Evolutionary conservation across 805 yeast genomes (phyloP), one percentile per base, ranked within the genome.

Genomic region (Diddensiella caesifluorescens): DNA sequence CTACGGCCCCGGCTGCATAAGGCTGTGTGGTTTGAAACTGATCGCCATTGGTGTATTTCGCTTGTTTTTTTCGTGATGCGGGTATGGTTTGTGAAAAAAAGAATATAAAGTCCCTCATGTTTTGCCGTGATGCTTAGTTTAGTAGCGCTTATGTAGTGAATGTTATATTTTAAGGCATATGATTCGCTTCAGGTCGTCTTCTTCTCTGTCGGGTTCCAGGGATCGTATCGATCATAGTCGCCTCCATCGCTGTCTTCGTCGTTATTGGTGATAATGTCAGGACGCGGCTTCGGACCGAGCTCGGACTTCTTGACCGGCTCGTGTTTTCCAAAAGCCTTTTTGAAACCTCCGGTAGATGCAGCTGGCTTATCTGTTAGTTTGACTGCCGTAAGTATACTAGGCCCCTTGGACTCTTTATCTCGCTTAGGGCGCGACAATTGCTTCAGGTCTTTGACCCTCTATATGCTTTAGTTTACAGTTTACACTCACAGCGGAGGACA

Each of bases 1-100:
- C 57, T 21, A 20, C 22, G n/a, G 39, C 41, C n/a, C n/a, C n/a
- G n/a, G n/a, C 12, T 25, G 28, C 12, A 10, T n/a, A n/a, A n/a
- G n/a, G n/a, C n/a, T n/a, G n/a, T n/a, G n/a, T n/a, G n/a, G n/a
- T n/a, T n/a, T n/a, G n/a, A n/a, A 9, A 12, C 12, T 25, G 9
- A 25, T 25, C 27, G 9, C 10, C 12, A 9, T 9, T 25, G 10
- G 12, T 25, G 27, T 25, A 12, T 25, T 25, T 25, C 12, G 12
- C 12, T 25, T 9, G 10, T 25, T 9, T 25, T 25, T 25, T 25
- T 12, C 27, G 10, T 25, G n/a, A n/a, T n/a, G n/a, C n/a, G 27
- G 27, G 27, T 9, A 25, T 25, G 27, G 12, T 9, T 9, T 25
- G 27, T 9, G 27, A 25, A 12, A 9, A 12, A 25, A 25, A 25